phyloP scores from a whole-genome alignment of 176 grass and related monocot species.

The Tuctoria greenei region DNA sequence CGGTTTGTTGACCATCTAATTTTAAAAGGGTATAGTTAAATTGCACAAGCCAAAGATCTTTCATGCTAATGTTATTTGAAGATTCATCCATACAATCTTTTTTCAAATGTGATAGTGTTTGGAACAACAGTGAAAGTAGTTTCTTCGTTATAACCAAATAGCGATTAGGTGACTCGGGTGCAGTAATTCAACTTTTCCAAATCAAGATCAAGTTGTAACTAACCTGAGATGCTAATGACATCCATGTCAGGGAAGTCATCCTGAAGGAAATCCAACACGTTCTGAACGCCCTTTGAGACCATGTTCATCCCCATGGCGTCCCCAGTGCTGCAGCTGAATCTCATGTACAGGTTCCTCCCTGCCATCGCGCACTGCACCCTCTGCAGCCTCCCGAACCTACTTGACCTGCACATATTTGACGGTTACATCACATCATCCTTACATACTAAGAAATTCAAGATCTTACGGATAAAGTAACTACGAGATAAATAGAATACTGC shows the following conservation, averaged over 20 bases:
- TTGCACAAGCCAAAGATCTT: background rate
- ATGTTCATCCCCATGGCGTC: constrained; percentile 99
- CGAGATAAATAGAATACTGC: background rate
- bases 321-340: constrained; percentile 85
- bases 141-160: background rate
- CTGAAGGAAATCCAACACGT: constrained; percentile 78
- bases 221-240: constrained; percentile 91
- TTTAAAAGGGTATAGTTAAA: constrained; percentile 13
- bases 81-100: background rate
- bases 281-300: constrained; percentile 92
- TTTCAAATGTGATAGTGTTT: constrained; percentile 7
- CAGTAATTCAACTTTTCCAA: background rate
- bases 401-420: constrained; percentile 57
- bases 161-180: background rate
- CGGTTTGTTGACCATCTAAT: background rate
- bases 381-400: constrained; percentile 83
- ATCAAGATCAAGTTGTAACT: background rate
- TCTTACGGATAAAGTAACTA: background rate
- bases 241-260: constrained; percentile 91
- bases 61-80: background rate
- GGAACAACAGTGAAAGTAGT: background rate
- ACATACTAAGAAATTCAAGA: background rate
- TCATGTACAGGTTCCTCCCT: constrained; percentile 94
- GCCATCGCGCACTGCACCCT: constrained; percentile 70
- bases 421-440: constrained; percentile 12